Evolutionary conservation across 73 alveolate species (phyloP), one percentile per base, ranked within the genome.

Genomic region (Paramecium primaurelia): DNA sequence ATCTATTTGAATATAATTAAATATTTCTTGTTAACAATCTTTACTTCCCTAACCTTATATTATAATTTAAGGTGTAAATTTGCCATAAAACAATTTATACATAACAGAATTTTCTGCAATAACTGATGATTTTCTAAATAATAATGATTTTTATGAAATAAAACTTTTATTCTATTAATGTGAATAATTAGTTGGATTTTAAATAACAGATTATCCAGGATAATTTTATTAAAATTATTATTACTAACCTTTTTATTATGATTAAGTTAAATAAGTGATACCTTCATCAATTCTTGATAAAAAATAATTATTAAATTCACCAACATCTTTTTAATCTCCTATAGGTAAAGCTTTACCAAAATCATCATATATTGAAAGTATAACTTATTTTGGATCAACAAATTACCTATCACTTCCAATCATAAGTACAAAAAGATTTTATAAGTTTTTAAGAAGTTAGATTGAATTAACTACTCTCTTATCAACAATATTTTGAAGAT

Each of bases 281-380:
- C 97, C 97, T 84, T 97, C 98, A 26, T 92, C 96, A 8, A 97
- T 71, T 58, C 98, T 93, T 71, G 96, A 97, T 11, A 97, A 87
- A 77, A 97, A 92, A 60, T 85, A 95, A 42, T 93, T 91, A 71
- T 96, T 86, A 90, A 97, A 96, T 92, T 97, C 99, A 4, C 98
- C 97, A 2, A 97, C 93, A 75, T 97, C 99, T 71, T 96, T 93
- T 87, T 97, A 94, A 44, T 95, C 98, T n/a, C 98, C 98, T 22
- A 97, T 59, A 40, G 89, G 87, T 16, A 97, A 59, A 28, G 58
- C 59, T 71, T 92, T 92, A 12, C 98, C 98, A 69, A 92, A 94
- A 32, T 95, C 98, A 77, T 96, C 97, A 37, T 73, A 93, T 4
- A 96, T 89, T 10, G 93, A 59, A 14, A 77, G 71, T 59, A 97